These are phyloP conservation scores for Diaporthe ampelina DNA, from an alignment of 2,329 filamentous ascomycete species.

Conservation along the genomic window DNA sequence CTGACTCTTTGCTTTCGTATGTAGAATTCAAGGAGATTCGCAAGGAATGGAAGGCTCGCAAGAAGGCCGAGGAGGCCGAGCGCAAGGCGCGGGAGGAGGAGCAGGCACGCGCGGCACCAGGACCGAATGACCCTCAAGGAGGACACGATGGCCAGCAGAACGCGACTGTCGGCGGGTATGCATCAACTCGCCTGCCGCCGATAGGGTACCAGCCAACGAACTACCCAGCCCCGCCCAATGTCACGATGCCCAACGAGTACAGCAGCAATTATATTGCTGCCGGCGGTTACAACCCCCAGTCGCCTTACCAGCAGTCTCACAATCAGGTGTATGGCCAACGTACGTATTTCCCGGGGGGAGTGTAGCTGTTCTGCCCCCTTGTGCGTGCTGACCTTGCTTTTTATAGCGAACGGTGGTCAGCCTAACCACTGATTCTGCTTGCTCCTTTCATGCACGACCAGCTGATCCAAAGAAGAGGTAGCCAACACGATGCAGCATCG, in stretches of 20 bases:
- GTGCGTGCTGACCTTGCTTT: conserved; percentile 47
- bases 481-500: conserved; percentile 4
- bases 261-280: conserved; percentile 60
- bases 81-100: conserved; percentile 94
- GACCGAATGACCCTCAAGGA: conserved; percentile 66
- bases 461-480: conserved; percentile 30
- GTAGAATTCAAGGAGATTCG: conserved; percentile 99
- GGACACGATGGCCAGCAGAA: conserved; percentile 66
- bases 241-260: conserved; percentile 70
- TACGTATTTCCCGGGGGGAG: conserved; percentile 50
- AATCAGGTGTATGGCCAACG: conserved; percentile 73
- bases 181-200: conserved; percentile 77
- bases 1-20: conserved; percentile 47
- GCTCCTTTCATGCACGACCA: conserved; percentile 7
- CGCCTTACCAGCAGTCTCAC: conserved; percentile 69
- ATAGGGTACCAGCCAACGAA: conserved; percentile 79
- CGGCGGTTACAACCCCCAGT: conserved; percentile 69
- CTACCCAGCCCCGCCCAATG: conserved; percentile 74
- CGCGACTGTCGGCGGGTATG: conserved; percentile 64
- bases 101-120: conserved; percentile 68
- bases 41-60: conserved; percentile 98
- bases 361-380: conserved; percentile 24
- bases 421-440: conserved; percentile 39
- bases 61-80: conserved; percentile 96
- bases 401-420: conserved; percentile 49